phyloP scores from a whole-genome alignment of 2,329 filamentous ascomycete genomes.

The Gyromitra esculenta region DNA sequence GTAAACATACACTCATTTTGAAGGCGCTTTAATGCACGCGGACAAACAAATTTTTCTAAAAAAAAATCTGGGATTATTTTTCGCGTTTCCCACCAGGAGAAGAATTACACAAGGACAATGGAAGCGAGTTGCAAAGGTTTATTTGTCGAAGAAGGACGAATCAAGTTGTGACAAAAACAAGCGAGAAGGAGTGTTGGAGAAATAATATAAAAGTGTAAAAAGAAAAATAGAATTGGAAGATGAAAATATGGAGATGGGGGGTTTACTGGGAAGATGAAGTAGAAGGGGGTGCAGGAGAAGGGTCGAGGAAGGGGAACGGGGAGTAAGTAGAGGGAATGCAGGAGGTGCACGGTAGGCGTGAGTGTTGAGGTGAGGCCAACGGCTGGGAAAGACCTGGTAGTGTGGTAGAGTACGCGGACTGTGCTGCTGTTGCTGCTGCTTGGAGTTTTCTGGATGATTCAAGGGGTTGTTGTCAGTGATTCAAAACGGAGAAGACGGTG shows the following conservation, averaged over 20 bases:
- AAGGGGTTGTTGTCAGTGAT: constrained; percentile 28
- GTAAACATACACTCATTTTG: constrained; percentile 48
- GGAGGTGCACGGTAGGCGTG: constrained; percentile 34
- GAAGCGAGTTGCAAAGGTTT: constrained; percentile 23
- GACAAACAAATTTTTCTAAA: constrained; percentile 5
- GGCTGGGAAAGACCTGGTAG: constrained; percentile 23
- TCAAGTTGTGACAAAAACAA: constrained; percentile 37
- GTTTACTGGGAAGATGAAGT: constrained; percentile 22
- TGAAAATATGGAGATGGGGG: constrained; percentile 24
- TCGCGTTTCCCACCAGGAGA: constrained; percentile 46
- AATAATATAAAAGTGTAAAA: constrained; percentile 21
- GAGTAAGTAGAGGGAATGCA: constrained; percentile 20
- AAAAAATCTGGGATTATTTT: constrained; percentile 21
- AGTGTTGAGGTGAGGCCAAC: constrained; percentile 18
- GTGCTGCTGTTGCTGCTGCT: constrained; percentile 17
- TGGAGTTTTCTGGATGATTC: background rate
- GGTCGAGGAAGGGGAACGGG: constrained; percentile 13
- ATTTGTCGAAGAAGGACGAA: constrained; percentile 13
- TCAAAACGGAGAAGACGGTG: constrained; percentile 31
- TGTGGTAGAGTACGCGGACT: constrained; percentile 38
- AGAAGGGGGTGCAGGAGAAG: constrained; percentile 19
- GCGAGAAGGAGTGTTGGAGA: constrained; percentile 40
- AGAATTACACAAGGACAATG: constrained; percentile 33
- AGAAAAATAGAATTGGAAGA: constrained; percentile 29
- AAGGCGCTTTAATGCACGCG: constrained; percentile 20